Conservation (phyloP, 148 eudicot genomes). For the Chenopodium suecicum region DNA sequence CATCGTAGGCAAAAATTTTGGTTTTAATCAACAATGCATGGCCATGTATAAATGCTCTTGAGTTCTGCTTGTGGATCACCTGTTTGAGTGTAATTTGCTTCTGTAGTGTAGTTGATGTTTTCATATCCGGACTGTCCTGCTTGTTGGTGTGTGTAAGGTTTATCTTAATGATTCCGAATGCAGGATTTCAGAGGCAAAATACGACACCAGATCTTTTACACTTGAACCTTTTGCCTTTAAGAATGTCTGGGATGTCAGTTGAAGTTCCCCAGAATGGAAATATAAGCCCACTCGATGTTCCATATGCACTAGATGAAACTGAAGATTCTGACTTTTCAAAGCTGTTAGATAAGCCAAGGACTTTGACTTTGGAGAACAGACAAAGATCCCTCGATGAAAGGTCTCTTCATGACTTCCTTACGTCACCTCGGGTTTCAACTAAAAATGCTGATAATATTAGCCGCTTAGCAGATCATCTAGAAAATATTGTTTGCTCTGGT, state of each 20-base stretch:
- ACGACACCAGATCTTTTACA: not conserved
- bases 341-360: slow-evolving; percentile 51
- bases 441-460: slow-evolving; percentile 41
- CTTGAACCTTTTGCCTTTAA: slow-evolving; percentile 8
- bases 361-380: slow-evolving; percentile 58
- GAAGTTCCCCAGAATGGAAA: slow-evolving; percentile 54
- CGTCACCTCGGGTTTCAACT: slow-evolving; percentile 52
- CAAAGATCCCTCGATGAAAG: slow-evolving; percentile 82
- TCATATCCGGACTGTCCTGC: not conserved
- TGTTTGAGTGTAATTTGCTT: not conserved
- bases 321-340: slow-evolving; percentile 66
- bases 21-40: not conserved
- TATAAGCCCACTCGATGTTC: slow-evolving; percentile 29
- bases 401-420: slow-evolving; percentile 53
- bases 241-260: slow-evolving; percentile 41
- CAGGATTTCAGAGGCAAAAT: slow-evolving; percentile 15
- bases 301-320: slow-evolving; percentile 33
- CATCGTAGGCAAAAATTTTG: not conserved
- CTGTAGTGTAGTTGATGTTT: not conserved
- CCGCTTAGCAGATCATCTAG: slow-evolving; percentile 45
- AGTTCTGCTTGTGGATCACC: not conserved
- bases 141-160: not conserved
- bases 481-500: slow-evolving; percentile 43
- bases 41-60: no score
- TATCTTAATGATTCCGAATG: not conserved